phyloP scores from a whole-genome alignment of 2,329 filamentous ascomycete species.

The Nectriaceae sp. region DNA sequence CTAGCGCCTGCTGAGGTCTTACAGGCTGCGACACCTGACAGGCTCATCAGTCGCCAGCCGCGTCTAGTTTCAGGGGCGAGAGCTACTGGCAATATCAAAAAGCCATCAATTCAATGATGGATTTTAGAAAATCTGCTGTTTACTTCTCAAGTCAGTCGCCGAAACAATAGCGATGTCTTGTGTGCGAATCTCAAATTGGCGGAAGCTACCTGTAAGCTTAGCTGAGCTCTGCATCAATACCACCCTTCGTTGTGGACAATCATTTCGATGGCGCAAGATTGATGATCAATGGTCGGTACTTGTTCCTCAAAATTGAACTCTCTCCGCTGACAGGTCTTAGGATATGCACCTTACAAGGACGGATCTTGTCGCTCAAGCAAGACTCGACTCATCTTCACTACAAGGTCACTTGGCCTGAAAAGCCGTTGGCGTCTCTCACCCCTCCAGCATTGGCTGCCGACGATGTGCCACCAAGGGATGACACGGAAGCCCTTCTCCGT shows the following conservation, averaged over 20 bases:
- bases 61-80: neutral
- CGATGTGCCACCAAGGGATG: conserved; percentile 49
- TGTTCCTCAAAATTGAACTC: neutral
- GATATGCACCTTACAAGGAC: conserved; percentile 82
- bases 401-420: conserved; percentile 63
- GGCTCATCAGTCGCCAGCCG: too few relatives aligned
- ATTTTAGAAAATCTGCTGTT: neutral
- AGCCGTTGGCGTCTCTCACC: conserved; percentile 11
- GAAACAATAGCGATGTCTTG: conserved; percentile 33
- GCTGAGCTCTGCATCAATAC: conserved; percentile 93
- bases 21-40: neutral
- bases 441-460: conserved; percentile 7
- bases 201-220: conserved; percentile 78
- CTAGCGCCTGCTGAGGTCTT: conserved; percentile 18
- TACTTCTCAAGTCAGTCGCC: neutral
- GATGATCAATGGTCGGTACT: conserved; percentile 74
- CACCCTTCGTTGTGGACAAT: conserved; percentile 91
- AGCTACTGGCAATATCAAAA: neutral
- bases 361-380: conserved; percentile 83
- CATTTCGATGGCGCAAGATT: conserved; percentile 91
- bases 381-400: conserved; percentile 80
- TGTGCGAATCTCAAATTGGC: conserved; percentile 72
- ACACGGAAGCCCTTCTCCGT: conserved; percentile 71
- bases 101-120: neutral
- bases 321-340: conserved; percentile 40